Evolutionary conservation across 2,329 filamentous ascomycete species (phyloP).

Genomic region (Rhinocladiella mackenziei): DNA sequence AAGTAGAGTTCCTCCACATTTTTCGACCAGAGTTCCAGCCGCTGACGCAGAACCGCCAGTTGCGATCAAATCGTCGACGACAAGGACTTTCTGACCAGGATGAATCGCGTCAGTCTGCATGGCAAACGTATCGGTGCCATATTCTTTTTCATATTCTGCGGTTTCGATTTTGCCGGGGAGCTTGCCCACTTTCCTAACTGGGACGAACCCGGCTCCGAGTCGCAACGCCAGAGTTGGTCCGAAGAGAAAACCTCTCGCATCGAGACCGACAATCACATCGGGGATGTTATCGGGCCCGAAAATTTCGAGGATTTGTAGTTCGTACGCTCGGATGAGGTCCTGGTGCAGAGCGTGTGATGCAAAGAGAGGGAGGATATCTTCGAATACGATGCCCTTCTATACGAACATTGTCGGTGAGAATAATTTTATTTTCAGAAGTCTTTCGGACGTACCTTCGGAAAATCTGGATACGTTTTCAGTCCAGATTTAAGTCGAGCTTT

Average conservation of each 20-base stretch:
- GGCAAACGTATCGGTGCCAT: conserved; percentile 91
- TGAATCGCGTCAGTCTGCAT: conserved; percentile 85
- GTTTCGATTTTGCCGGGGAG: conserved; percentile 84
- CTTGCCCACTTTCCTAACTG: conserved; percentile 93
- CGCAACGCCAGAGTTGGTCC: conserved; percentile 82
- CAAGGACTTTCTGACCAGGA: conserved; percentile 79
- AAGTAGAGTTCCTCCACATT: conserved; percentile 79
- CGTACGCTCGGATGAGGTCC: conserved; percentile 75
- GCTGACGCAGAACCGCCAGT: conserved; percentile 91
- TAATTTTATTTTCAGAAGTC: background rate
- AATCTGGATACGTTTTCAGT: conserved; percentile 25
- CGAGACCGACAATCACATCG: conserved; percentile 88
- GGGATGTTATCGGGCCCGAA: conserved; percentile 60
- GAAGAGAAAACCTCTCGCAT: conserved; percentile 93
- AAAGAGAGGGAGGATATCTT: conserved; percentile 97
- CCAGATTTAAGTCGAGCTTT: conserved; percentile 20
- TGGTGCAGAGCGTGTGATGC: conserved; percentile 69
- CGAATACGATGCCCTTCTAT: conserved; percentile 71
- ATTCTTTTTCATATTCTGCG: conserved; percentile 89
- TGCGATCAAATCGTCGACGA: conserved; percentile 98
- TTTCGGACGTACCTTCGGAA: conserved; percentile 20
- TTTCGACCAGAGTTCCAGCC: conserved; percentile 77
- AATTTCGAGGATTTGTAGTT: conserved; percentile 69
- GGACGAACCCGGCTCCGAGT: conserved; percentile 81
- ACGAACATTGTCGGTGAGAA: conserved; percentile 2